Base-by-base conservation (phyloP, 2,329 filamentous ascomycete species). In the Xylariaceae sp. region DNA sequence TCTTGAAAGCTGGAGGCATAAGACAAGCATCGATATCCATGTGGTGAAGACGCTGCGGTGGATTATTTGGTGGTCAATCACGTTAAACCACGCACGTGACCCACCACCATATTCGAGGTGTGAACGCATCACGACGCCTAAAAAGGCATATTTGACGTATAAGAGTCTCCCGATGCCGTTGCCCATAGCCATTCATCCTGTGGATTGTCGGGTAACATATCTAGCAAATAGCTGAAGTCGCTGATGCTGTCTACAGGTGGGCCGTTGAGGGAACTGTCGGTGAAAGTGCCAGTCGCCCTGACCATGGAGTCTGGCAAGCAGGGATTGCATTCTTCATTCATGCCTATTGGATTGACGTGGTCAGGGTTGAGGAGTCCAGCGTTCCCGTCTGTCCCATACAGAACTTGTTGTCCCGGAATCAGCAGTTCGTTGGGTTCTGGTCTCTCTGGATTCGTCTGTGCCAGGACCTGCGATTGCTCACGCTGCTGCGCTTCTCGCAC, bases 201-300 rank as follows among this genome's bases (percentile, higher is more conserved):
- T 39, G 62, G 17, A 8, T 65, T 56, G 9, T 51, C 51, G 3
- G 63, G 61, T 1, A 65, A 2, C 53, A 61, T 60, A 13, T 57
- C 61, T 6, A 65, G 30, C 45, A 63, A 60, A n/a, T 57, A 45
- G 18, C 58, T 61, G 6, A 63, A 58, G n/a, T 52, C 35, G 42
- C 42, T 13, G n/a, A 61, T 55, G 3, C 48, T 44, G 45, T 56
- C 58, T 4, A 39, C n/a, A 35, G 55, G 39, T 7, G 44, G 52
- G 15, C 52, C 49, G 42, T 42, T 58, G 30, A 9, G 37, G 37
- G 54, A 34, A 5, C 44, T 42, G 15, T 50, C 50, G 8, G 37
- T 15, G 5, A 9, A 37, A 13, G 61, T 17, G 3, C 10, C 42
- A 18, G 48, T 54, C 10, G 39, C 3, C 7, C 52, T 4, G 4